phyloP scores from a whole-genome alignment of 768 basidiomycete species.

The Sporobolomyces roseus region DNA sequence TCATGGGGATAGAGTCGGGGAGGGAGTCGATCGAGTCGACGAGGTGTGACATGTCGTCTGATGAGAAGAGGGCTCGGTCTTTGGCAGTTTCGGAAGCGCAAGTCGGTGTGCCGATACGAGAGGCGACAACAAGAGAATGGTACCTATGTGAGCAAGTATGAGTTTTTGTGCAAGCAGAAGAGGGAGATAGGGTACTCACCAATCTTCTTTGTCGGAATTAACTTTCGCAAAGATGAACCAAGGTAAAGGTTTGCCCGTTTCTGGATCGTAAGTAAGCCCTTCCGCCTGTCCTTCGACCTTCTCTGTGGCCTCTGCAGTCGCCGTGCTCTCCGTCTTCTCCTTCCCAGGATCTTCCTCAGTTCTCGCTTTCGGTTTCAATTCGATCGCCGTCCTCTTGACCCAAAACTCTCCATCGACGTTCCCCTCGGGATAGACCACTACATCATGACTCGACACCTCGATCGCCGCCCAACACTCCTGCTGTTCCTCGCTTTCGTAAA shows the following conservation, averaged over 20 bases:
- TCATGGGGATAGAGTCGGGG: slow-evolving; percentile 92
- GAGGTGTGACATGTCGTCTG: slow-evolving; percentile 74
- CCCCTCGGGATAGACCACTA: slow-evolving; percentile 61
- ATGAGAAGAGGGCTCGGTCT: slow-evolving; percentile 60
- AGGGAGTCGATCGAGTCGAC: slow-evolving; percentile 83
- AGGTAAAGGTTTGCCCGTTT: slow-evolving; percentile 56
- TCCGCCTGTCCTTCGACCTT: slow-evolving; percentile 62
- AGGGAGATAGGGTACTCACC: slow-evolving; percentile 64
- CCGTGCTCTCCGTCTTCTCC: background rate
- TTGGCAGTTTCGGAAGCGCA: slow-evolving; percentile 63
- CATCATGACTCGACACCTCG: slow-evolving; percentile 72
- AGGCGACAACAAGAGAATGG: slow-evolving; percentile 69
- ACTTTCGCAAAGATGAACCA: slow-evolving; percentile 93
- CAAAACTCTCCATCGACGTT: slow-evolving; percentile 82
- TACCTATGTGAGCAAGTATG: slow-evolving; percentile 48
- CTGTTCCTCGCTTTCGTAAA: slow-evolving; percentile 90
- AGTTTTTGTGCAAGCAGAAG: slow-evolving; percentile 5
- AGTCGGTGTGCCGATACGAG: slow-evolving; percentile 63
- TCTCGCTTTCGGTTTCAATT: slow-evolving; percentile 44
- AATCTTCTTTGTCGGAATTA: slow-evolving; percentile 93
- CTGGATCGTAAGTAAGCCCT: slow-evolving; percentile 43
- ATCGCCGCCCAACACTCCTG: slow-evolving; percentile 87
- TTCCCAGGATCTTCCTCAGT: slow-evolving; percentile 36
- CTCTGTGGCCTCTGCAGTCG: slow-evolving; percentile 52
- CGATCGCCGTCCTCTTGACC: slow-evolving; percentile 79